Percentiles rank a stretch among this genome's conserved stretches.
phyloP scores from a whole-genome alignment of 1,284 basidiomycete species.

The Schizopora paradoxa region DNA sequence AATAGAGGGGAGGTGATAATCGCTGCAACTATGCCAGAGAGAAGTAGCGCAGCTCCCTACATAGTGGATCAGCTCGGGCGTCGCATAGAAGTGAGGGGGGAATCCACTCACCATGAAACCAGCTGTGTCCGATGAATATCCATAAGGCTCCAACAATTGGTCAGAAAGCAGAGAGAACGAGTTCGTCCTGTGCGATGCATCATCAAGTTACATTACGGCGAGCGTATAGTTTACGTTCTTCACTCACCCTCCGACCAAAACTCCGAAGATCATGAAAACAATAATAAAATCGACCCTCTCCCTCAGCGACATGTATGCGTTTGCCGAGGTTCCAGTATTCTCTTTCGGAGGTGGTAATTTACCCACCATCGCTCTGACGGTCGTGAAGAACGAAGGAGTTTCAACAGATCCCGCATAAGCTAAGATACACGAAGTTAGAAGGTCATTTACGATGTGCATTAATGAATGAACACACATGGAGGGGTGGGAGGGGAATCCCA shows the following conservation, averaged over 20 bases:
- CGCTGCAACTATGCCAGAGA: constrained; percentile 65
- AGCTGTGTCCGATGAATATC: constrained; percentile 57
- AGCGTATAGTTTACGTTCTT: neutral
- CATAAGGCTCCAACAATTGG: constrained; percentile 64
- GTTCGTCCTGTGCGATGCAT: constrained; percentile 28
- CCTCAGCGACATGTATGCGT: constrained; percentile 51
- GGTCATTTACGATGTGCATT: neutral
- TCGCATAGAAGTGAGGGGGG: neutral
- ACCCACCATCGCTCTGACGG: constrained; percentile 56
- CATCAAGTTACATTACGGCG: neutral
- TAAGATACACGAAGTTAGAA: constrained; percentile 4
- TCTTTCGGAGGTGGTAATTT: constrained; percentile 6
- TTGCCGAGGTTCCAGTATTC: constrained; percentile 28
- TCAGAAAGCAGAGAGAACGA: constrained; percentile 58
- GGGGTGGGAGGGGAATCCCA: constrained; percentile 59
- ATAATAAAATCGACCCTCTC: constrained; percentile 68
- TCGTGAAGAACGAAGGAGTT: constrained; percentile 52
- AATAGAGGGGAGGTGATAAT: constrained; percentile 65
- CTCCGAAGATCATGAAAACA: constrained; percentile 53
- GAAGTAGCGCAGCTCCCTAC: constrained; percentile 53
- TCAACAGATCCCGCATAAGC: constrained; percentile 35
- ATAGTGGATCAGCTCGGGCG: neutral
- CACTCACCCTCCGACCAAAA: constrained; percentile 57
- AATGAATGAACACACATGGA: constrained; percentile 48
- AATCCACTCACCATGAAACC: constrained; percentile 45